phyloP scores from a whole-genome alignment of 305 asterid species.

The Solanum hybrid region DNA sequence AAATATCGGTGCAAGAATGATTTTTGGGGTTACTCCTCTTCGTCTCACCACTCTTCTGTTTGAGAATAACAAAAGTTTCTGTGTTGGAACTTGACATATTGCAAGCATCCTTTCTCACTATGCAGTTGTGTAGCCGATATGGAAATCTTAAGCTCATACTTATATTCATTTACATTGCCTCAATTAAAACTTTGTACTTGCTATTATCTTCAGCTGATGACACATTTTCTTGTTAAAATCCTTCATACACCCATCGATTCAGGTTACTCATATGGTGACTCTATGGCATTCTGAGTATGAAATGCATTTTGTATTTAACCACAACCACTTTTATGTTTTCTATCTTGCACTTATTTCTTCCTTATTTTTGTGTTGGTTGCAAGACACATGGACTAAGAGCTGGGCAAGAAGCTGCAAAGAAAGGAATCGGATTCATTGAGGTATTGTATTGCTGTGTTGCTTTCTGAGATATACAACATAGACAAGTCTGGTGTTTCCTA shows the following conservation, averaged over 20 bases:
- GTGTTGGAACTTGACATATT: background rate
- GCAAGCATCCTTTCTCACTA: background rate
- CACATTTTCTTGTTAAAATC: background rate
- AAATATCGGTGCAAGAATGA: background rate
- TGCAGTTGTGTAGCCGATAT: background rate
- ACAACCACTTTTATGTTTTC: background rate
- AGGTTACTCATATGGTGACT: background rate
- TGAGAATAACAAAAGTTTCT: background rate
- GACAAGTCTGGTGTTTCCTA: background rate
- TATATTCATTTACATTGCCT: background rate
- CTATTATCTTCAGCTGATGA: background rate
- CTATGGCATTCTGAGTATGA: background rate
- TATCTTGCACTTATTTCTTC: constrained; percentile 2
- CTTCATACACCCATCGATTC: background rate
- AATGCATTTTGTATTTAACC: background rate
- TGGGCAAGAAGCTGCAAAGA: constrained; percentile 57
- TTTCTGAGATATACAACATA: background rate
- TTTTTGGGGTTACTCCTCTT: background rate
- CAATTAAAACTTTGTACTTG: background rate
- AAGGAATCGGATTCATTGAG: constrained; percentile 68
- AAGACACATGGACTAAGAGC: constrained; percentile 86
- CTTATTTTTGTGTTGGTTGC: constrained; percentile 5
- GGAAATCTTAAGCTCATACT: background rate
- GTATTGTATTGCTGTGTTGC: constrained; percentile 19
- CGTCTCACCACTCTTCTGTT: background rate